phyloP scores from a whole-genome alignment of 202 grass and related monocot species.

The Saccharum hybrid region DNA sequence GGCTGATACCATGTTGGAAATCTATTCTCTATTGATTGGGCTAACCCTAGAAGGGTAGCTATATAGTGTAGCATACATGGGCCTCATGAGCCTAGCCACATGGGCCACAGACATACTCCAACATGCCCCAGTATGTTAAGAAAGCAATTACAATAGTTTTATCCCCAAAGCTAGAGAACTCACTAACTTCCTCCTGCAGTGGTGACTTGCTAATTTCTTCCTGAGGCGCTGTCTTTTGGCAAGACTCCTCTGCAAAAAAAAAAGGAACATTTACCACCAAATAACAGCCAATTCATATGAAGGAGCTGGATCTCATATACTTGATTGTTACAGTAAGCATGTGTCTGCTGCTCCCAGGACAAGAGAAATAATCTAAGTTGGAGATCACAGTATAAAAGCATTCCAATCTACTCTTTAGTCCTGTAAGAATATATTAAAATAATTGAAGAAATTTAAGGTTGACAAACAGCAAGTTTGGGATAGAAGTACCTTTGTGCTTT shows the following conservation, averaged over 20 bases:
- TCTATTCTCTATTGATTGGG: too few species aligned
- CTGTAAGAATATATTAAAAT: slow-evolving; percentile 6
- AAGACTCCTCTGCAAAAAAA: slow-evolving; percentile 57
- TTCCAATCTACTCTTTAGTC: slow-evolving; percentile 1
- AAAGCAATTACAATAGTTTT: slow-evolving; percentile 18
- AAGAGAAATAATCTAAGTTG: slow-evolving; percentile 1
- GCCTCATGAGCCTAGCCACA: too few species aligned
- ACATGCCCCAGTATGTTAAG: slow-evolving; percentile 23
- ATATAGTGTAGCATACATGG: too few species aligned
- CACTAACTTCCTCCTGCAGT: slow-evolving; percentile 45
- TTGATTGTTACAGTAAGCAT: slow-evolving; percentile 17
- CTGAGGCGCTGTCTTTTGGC: slow-evolving; percentile 53
- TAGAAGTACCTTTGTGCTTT: slow-evolving; percentile 85
- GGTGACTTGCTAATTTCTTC: slow-evolving; percentile 57
- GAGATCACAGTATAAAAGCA: slow-evolving; percentile 17
- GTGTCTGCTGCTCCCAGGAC: slow-evolving; percentile 12
- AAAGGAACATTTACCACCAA: slow-evolving; percentile 36
- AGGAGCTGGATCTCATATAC: slow-evolving; percentile 11
- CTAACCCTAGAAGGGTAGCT: too few species aligned
- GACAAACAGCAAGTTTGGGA: not conserved
- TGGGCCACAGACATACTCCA: too few species aligned
- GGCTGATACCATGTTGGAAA: too few species aligned
- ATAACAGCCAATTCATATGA: slow-evolving; percentile 19
- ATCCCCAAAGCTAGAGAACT: slow-evolving; percentile 36
- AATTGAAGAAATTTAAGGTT: not conserved